A percentile compares a stretch with the other conserved stretches of the same genome.
Evolutionary conservation across 2,329 filamentous ascomycete species (phyloP).

Genomic region (Tolypocladium paradoxum): DNA sequence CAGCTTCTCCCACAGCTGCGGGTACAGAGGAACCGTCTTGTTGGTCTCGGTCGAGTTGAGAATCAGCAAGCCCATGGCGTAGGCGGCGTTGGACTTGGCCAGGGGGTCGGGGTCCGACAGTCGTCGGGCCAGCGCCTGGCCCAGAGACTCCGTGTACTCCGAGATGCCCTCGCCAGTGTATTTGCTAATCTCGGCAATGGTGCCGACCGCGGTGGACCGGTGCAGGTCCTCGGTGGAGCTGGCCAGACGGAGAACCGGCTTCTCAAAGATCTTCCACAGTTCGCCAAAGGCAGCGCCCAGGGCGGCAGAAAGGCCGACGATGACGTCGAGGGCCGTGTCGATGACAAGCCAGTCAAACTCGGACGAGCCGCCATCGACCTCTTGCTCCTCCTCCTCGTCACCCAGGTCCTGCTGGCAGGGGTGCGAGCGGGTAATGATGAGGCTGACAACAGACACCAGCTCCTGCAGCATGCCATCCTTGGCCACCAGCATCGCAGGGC

Average conservation of each 20-base stretch:
- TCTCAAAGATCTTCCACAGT: slow-evolving; percentile 93
- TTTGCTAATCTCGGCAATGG: slow-evolving; percentile 81
- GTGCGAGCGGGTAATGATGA: slow-evolving; percentile 82
- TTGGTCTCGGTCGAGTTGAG: slow-evolving; percentile 63
- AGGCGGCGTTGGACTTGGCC: slow-evolving; percentile 91
- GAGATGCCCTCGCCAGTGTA: slow-evolving; percentile 76
- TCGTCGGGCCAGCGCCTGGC: slow-evolving; percentile 75
- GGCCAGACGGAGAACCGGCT: slow-evolving; percentile 78
- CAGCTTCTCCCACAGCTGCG: slow-evolving; percentile 70
- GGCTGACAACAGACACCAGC: slow-evolving; percentile 61
- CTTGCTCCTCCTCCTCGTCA: slow-evolving; percentile 65
- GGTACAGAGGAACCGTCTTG: slow-evolving; percentile 65
- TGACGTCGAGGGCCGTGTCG: slow-evolving; percentile 85
- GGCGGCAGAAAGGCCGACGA: slow-evolving; percentile 73
- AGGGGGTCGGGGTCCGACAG: slow-evolving; percentile 82
- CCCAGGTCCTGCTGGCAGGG: slow-evolving; percentile 86
- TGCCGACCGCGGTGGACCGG: slow-evolving; percentile 80
- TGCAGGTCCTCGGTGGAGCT: slow-evolving; percentile 79
- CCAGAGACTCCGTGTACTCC: slow-evolving; percentile 64
- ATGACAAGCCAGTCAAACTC: slow-evolving; percentile 98
- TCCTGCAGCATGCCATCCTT: slow-evolving; percentile 59
- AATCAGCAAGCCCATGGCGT: slow-evolving; percentile 77
- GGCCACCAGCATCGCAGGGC: slow-evolving; percentile 71
- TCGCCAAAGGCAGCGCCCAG: slow-evolving; percentile 73
- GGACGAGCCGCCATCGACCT: slow-evolving; percentile 66